phyloP scores from a whole-genome alignment of 768 basidiomycete species.

The Suillus paluster region DNA sequence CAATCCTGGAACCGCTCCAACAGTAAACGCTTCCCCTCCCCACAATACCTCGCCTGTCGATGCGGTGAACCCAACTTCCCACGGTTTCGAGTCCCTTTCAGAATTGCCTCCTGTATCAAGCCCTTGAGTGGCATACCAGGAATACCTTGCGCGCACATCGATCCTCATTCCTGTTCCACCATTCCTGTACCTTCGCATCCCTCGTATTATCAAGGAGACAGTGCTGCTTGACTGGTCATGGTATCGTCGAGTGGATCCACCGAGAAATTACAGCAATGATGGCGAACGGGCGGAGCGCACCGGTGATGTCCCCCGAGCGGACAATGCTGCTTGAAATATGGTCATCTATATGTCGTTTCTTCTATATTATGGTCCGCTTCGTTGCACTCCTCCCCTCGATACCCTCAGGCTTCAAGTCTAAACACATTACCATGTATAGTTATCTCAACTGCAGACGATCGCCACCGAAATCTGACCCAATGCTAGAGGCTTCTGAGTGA shows the following conservation, averaged over 20 bases:
- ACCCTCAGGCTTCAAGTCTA: too few species aligned
- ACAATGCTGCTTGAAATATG: too few species aligned
- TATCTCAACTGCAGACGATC: too few species aligned
- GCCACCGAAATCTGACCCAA: too few species aligned
- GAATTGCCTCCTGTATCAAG: background rate
- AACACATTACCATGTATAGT: too few species aligned
- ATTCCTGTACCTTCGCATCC: slow-evolving; percentile 53
- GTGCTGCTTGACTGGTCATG: slow-evolving; percentile 66
- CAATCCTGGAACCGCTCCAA: too few species aligned
- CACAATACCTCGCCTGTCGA: background rate
- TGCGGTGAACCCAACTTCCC: background rate
- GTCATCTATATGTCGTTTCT: too few species aligned
- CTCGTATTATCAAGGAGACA: slow-evolving; percentile 54
- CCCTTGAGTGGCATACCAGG: slow-evolving; percentile 57
- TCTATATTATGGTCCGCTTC: too few species aligned
- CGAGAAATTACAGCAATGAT: background rate
- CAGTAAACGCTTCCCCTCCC: too few species aligned
- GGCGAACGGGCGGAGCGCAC: background rate
- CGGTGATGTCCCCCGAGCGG: too few species aligned
- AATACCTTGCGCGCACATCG: slow-evolving; percentile 59
- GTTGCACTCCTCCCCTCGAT: too few species aligned
- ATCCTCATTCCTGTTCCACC: slow-evolving; percentile 68
- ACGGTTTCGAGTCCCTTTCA: background rate
- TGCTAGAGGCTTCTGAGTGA: too few species aligned
- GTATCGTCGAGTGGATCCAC: slow-evolving; percentile 32